Percentiles rank a stretch among this genome's conserved stretches.
Evolutionary conservation across 306 rosid genomes (phyloP).

Genomic region (Quercus agrifolia): DNA sequence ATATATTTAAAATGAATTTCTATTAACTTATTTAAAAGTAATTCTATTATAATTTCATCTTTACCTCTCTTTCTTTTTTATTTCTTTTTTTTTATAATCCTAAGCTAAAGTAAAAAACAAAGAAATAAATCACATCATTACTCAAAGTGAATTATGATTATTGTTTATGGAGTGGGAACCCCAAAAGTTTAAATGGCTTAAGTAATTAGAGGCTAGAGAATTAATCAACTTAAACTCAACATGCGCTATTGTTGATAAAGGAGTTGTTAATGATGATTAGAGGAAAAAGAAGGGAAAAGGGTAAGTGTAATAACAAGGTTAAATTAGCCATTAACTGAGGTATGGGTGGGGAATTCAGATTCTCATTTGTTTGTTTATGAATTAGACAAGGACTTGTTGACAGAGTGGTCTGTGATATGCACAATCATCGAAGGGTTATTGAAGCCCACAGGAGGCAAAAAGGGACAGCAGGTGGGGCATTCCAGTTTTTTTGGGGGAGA

Average conservation of each 20-base stretch:
- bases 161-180: conserved; percentile 3
- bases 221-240: background rate
- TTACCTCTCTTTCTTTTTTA: background rate
- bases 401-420: conserved; percentile 63
- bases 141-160: conserved; percentile 15
- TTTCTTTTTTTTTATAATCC: background rate
- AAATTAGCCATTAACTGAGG: conserved; percentile 42
- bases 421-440: conserved; percentile 69
- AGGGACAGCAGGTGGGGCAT: conserved; percentile 65
- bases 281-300: conserved; percentile 29
- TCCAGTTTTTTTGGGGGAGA: conserved; percentile 20
- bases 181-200: conserved; percentile 15
- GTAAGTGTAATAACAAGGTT: conserved; percentile 39
- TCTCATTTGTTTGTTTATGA: conserved; percentile 60
- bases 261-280: conserved; percentile 26
- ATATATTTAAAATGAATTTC: too few species aligned
- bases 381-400: conserved; percentile 62
- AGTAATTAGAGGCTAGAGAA: conserved; percentile 7
- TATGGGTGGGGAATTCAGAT: conserved; percentile 37
- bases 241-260: background rate
- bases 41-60: background rate
- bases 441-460: conserved; percentile 71
- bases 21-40: background rate
- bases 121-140: background rate
- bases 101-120: background rate